Evolutionary conservation across 2,329 filamentous ascomycete genomes (phyloP).

Genomic region (Clarireedia hainanense): DNA sequence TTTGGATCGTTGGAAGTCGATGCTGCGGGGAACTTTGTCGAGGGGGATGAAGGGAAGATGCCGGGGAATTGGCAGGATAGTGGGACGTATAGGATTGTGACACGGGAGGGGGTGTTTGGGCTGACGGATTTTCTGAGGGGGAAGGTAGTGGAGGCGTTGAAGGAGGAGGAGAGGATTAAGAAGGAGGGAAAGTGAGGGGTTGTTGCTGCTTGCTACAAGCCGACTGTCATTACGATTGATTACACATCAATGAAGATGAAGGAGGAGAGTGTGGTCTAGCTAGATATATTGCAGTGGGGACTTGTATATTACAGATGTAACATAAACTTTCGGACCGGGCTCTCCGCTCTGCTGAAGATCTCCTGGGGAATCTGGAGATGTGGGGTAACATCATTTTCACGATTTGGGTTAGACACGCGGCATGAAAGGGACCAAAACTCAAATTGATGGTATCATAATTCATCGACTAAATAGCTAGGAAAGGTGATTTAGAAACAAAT

Average conservation of each 20-base stretch:
- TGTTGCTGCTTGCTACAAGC: not conserved
- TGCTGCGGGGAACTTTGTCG: conserved; percentile 42
- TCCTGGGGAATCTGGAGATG: conserved; percentile 2
- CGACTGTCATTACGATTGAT: too few species aligned
- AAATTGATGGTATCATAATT: not conserved
- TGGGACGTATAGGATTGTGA: conserved; percentile 56
- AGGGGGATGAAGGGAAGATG: conserved; percentile 7
- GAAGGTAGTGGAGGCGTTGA: conserved; percentile 46
- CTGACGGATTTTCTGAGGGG: conserved; percentile 46
- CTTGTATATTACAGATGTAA: too few species aligned
- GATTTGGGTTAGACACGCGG: conserved; percentile 1
- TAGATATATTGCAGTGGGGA: too few species aligned
- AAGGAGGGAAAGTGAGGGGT: conserved; percentile 28
- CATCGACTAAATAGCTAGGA: too few species aligned
- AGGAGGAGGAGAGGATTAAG: conserved; percentile 37
- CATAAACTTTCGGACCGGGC: too few species aligned
- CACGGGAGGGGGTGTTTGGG: conserved; percentile 55
- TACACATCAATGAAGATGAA: too few species aligned
- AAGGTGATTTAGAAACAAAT: not conserved
- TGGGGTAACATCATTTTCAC: not conserved
- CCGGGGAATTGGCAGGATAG: conserved; percentile 48
- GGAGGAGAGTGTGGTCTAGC: too few species aligned
- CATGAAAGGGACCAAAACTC: not conserved
- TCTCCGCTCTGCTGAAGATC: too few species aligned
- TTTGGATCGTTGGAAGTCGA: conserved; percentile 61